phyloP scores from a whole-genome alignment of 148 eudicot genomes.

The Gaultheria prostrata region DNA sequence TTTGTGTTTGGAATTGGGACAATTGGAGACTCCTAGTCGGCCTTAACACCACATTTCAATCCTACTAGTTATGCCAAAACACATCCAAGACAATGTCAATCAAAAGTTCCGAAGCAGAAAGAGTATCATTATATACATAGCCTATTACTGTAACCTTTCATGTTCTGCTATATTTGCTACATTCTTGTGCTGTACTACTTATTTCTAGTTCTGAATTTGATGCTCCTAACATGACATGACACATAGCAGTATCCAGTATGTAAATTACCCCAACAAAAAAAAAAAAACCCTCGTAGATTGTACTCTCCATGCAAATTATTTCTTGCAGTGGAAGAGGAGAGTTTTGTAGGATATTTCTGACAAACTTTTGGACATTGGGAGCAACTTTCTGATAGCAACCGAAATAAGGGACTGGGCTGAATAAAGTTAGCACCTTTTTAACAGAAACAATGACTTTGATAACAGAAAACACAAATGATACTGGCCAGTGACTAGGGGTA shows the following conservation, averaged over 20 bases:
- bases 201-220: background rate
- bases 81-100: background rate
- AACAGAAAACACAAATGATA: background rate
- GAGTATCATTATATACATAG: background rate
- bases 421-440: background rate
- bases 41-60: background rate
- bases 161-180: background rate
- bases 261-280: no score
- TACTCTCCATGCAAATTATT: background rate
- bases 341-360: background rate
- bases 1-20: background rate
- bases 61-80: background rate
- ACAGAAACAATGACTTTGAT: background rate
- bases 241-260: background rate
- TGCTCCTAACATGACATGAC: background rate
- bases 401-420: conserved; percentile 15
- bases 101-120: background rate
- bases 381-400: background rate
- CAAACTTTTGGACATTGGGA: background rate
- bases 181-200: background rate
- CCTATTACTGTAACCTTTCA: background rate
- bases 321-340: background rate
- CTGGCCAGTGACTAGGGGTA: background rate
- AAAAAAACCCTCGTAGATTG: no score
- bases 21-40: background rate